Conservation (phyloP, 2,329 filamentous ascomycete genomes). For the Fusarium cyanostomum region DNA sequence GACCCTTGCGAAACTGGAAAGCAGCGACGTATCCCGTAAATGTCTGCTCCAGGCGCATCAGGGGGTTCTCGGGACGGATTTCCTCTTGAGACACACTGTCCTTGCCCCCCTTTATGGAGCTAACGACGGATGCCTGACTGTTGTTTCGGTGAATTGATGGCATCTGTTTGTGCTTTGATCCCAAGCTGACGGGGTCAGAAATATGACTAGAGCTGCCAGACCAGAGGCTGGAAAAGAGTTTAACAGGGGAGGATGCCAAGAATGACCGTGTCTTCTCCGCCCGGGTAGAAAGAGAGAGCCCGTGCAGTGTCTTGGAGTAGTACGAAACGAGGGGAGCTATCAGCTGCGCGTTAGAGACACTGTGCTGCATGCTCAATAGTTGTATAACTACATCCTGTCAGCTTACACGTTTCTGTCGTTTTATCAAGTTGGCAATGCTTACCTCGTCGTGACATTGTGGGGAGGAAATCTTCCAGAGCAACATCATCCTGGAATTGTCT, state of each 20-base stretch:
- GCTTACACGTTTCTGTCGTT: constrained; percentile 17
- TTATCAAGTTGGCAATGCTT: constrained; percentile 46
- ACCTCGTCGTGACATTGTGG: constrained; percentile 79
- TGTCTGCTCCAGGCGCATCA: constrained; percentile 82
- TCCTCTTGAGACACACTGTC: constrained; percentile 55
- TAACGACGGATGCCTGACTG: constrained; percentile 64
- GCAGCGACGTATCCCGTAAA: constrained; percentile 85
- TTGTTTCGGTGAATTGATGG: constrained; percentile 55
- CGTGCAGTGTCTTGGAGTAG: constrained; percentile 79
- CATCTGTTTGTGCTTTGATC: constrained; percentile 53
- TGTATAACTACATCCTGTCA: constrained; percentile 69
- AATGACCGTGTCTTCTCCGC: constrained; percentile 74
- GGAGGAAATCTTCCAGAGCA: constrained; percentile 75
- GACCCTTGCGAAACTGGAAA: constrained; percentile 85
- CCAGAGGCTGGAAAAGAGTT: constrained; percentile 86
- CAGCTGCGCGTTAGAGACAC: constrained; percentile 70
- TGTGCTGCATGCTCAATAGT: constrained; percentile 75
- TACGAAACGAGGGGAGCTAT: constrained; percentile 77
- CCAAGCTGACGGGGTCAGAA: constrained; percentile 38
- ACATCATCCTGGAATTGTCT: constrained; percentile 79
- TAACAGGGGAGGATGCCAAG: constrained; percentile 86
- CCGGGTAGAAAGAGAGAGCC: constrained; percentile 70
- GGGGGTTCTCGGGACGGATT: constrained; percentile 68
- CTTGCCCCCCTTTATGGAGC: constrained; percentile 60
- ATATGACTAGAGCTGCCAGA: constrained; percentile 64